Conservation (phyloP, 148 eudicot genomes). For the Cornus suecica region DNA sequence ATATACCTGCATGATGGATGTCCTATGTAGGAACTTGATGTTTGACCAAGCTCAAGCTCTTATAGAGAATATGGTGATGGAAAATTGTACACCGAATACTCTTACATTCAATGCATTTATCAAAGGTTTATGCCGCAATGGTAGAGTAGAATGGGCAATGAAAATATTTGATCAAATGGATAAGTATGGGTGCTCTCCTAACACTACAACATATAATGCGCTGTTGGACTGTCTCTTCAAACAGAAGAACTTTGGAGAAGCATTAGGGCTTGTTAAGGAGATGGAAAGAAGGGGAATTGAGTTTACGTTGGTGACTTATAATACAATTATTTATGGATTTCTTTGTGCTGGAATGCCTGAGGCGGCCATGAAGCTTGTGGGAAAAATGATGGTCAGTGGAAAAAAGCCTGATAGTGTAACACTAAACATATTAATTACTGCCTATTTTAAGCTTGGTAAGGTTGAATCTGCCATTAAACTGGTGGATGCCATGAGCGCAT, state of each 20-base stretch:
- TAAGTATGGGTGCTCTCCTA: slow-evolving; percentile 40
- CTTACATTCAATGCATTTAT: slow-evolving; percentile 65
- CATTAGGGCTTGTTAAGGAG: slow-evolving; percentile 38
- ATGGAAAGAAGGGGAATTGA: slow-evolving; percentile 52
- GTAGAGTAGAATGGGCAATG: slow-evolving; percentile 59
- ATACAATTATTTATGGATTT: slow-evolving; percentile 57
- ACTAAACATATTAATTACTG: slow-evolving; percentile 52
- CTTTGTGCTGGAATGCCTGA: slow-evolving; percentile 38
- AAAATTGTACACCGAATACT: slow-evolving; percentile 65
- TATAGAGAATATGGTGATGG: slow-evolving; percentile 49
- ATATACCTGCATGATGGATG: slow-evolving; percentile 85
- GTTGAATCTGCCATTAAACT: slow-evolving; percentile 45
- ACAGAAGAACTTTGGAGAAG: slow-evolving; percentile 34
- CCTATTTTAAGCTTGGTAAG: slow-evolving; percentile 44
- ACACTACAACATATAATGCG: slow-evolving; percentile 58
- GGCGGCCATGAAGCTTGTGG: slow-evolving; percentile 46
- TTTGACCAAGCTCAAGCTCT: slow-evolving; percentile 61
- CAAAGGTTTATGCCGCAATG: slow-evolving; percentile 51
- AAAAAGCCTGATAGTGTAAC: slow-evolving; percentile 58
- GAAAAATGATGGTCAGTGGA: slow-evolving; percentile 59
- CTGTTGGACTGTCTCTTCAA: slow-evolving; percentile 57
- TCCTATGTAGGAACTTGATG: slow-evolving; percentile 60
- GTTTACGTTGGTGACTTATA: slow-evolving; percentile 59
- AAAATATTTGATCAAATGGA: slow-evolving; percentile 56
- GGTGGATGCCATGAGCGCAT: slow-evolving; percentile 40